Conservation (phyloP, 495 filamentous ascomycete species). For the Aspergillus campestris region DNA sequence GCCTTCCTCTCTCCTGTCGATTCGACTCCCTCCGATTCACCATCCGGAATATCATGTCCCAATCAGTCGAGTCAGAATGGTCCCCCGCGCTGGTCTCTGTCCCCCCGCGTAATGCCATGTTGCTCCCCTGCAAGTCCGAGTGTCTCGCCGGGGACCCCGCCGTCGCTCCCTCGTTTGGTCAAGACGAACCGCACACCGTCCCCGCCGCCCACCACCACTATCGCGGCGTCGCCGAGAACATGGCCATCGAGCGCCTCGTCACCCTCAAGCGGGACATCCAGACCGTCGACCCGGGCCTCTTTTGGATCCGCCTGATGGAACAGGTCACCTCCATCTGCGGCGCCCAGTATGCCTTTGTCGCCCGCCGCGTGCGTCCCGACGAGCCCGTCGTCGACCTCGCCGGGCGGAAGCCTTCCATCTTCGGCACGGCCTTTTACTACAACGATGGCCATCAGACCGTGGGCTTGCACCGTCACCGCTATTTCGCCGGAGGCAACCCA, state of each 20-base stretch:
- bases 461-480: slow-evolving; percentile 50
- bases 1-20: neutral
- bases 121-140: slow-evolving; percentile 34
- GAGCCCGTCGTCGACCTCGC: slow-evolving; percentile 37
- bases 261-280: slow-evolving; percentile 53
- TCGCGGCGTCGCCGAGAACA: slow-evolving; percentile 47
- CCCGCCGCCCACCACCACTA: slow-evolving; percentile 32
- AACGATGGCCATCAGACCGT: slow-evolving; percentile 52
- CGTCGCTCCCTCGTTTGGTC: slow-evolving; percentile 26
- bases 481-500: slow-evolving; percentile 56
- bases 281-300: slow-evolving; percentile 47
- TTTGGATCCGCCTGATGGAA: slow-evolving; percentile 62
- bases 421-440: slow-evolving; percentile 62
- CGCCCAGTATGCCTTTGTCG: slow-evolving; percentile 65
- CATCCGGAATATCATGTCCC: slow-evolving; percentile 21
- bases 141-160: slow-evolving; percentile 34
- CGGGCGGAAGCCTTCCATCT: slow-evolving; percentile 47
- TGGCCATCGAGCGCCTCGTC: slow-evolving; percentile 55
- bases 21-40: neutral
- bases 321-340: slow-evolving; percentile 54
- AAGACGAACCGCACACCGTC: slow-evolving; percentile 43
- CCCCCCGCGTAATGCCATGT: slow-evolving; percentile 11
- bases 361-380: slow-evolving; percentile 54
- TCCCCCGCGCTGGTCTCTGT: slow-evolving; percentile 20
- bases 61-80: slow-evolving; percentile 31